Conservation (phyloP, 768 basidiomycete species). For the Fibroporia radiculosa region DNA sequence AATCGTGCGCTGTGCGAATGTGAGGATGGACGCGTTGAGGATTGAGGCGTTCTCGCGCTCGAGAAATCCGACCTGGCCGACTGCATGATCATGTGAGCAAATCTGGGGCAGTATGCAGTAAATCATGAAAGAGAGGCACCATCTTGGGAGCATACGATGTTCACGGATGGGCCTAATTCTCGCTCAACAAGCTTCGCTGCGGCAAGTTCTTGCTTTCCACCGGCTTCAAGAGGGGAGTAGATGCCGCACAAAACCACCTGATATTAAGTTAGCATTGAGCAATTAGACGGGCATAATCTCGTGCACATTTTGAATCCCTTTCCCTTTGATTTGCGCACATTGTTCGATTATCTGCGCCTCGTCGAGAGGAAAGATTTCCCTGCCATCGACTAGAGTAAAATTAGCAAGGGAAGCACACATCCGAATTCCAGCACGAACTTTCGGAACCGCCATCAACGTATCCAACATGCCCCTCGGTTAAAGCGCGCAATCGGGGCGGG, state of each 20-base stretch:
- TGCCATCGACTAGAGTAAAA: constrained; percentile 36
- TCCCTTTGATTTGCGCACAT: constrained; percentile 30
- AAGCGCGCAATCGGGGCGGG: constrained; percentile 26
- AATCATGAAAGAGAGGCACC: too few species aligned
- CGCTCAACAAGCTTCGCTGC: constrained; percentile 35
- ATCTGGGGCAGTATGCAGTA: too few species aligned
- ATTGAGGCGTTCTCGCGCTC: constrained; percentile 65
- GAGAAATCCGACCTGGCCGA: constrained; percentile 50
- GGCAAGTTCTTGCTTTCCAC: constrained; percentile 37
- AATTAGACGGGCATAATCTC: background rate
- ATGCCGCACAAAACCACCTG: constrained; percentile 40
- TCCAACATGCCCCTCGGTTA: constrained; percentile 29
- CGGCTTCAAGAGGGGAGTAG: constrained; percentile 40
- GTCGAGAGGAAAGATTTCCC: constrained; percentile 35
- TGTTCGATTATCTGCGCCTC: constrained; percentile 38
- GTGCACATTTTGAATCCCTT: constrained; percentile 17
- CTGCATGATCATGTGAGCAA: constrained; percentile 21
- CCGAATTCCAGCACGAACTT: constrained; percentile 17
- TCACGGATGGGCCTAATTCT: constrained; percentile 31
- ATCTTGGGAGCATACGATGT: constrained; percentile 22
- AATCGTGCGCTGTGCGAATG: constrained; percentile 51
- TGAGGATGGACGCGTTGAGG: constrained; percentile 55
- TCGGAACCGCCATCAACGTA: constrained; percentile 34
- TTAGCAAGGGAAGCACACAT: constrained; percentile 1
- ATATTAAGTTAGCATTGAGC: background rate